Conservation (phyloP, 2,329 filamentous ascomycete species). For the Epichloe amarillans region DNA sequence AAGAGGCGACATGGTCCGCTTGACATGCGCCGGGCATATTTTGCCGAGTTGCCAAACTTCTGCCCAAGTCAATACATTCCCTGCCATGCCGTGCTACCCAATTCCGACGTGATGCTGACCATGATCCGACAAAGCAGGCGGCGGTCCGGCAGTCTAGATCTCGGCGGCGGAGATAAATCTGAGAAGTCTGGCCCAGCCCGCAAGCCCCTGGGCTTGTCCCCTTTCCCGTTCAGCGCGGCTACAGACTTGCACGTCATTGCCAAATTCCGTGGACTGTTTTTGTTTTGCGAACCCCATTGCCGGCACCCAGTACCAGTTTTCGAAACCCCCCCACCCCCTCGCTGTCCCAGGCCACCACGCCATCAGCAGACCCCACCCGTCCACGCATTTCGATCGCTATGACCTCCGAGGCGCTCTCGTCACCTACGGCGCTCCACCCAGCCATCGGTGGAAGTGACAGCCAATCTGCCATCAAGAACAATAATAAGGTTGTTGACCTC, state of each 20-base stretch:
- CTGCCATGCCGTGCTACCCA: neutral
- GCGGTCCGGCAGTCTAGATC: neutral
- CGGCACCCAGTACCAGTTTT: neutral
- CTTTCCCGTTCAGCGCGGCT: too few species aligned
- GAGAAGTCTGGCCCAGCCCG: too few species aligned
- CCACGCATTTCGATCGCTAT: slow-evolving; percentile 9
- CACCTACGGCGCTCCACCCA: slow-evolving; percentile 38
- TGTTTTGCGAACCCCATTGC: neutral
- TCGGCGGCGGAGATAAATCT: neutral
- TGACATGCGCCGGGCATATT: neutral
- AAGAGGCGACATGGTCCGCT: neutral
- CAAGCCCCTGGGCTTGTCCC: too few species aligned
- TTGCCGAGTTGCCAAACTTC: neutral
- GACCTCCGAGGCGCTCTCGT: slow-evolving; percentile 24
- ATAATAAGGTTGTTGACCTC: slow-evolving; percentile 6
- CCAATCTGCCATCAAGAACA: slow-evolving; percentile 4
- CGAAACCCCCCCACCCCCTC: neutral
- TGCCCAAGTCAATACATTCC: neutral
- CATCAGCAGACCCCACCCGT: neutral
- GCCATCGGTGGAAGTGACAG: slow-evolving; percentile 25
- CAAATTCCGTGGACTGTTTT: neutral
- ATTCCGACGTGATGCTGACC: neutral
- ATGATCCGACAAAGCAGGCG: neutral
- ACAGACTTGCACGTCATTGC: neutral
- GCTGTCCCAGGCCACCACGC: neutral